These are phyloP conservation scores for Venturia oleaginea DNA, from an alignment of 2,329 filamentous ascomycete species.

Conservation along the genomic window DNA sequence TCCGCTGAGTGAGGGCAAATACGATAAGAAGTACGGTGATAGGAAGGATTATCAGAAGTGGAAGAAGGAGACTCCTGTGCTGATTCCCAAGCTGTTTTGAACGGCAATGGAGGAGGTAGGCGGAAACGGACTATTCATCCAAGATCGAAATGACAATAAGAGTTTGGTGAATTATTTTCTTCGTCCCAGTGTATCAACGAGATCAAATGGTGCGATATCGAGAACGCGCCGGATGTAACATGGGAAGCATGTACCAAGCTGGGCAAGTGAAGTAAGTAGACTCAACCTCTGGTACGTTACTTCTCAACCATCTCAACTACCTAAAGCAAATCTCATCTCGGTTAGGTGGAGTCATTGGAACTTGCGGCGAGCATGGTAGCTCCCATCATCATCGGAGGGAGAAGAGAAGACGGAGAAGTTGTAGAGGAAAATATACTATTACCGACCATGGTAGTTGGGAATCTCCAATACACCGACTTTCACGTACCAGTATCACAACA, in stretches of 20 bases:
- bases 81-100: slow-evolving; percentile 50
- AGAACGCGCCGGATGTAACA: not conserved
- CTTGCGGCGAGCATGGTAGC: not conserved
- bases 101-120: not conserved
- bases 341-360: not conserved
- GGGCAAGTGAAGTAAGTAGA: not conserved
- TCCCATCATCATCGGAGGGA: not conserved
- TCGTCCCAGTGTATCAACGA: not conserved
- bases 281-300: not conserved
- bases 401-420: no score
- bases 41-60: slow-evolving; percentile 58
- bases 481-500: not conserved
- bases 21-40: slow-evolving; percentile 55
- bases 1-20: slow-evolving; percentile 59
- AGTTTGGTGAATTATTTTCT: not conserved
- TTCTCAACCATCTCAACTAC: not conserved
- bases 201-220: not conserved
- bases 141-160: not conserved
- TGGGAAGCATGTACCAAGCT: not conserved
- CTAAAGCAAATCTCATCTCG: not conserved
- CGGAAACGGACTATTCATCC: not conserved
- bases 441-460: not conserved
- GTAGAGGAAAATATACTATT: not conserved
- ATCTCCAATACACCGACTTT: not conserved
- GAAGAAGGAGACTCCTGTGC: slow-evolving; percentile 57